phyloP scores from a whole-genome alignment of 345 rosid genomes.

The Aethionema arabicum region DNA sequence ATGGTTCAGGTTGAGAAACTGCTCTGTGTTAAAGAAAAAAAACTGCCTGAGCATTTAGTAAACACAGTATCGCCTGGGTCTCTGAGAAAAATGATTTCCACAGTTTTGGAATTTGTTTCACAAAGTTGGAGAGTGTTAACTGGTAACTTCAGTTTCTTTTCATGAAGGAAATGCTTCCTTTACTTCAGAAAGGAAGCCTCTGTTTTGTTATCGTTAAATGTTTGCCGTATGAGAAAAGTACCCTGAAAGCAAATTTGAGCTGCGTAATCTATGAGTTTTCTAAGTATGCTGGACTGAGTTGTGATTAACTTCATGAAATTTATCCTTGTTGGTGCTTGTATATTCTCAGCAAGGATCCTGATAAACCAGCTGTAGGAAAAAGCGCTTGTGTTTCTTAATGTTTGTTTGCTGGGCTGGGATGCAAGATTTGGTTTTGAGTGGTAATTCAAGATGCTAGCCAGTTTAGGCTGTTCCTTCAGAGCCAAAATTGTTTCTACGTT shows the following conservation, averaged over 20 bases:
- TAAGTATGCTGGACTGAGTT: constrained; percentile 22
- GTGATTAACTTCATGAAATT: constrained; percentile 18
- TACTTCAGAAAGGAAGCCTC: constrained; percentile 20
- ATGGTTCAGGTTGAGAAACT: constrained; percentile 50
- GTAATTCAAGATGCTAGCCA: constrained; percentile 13
- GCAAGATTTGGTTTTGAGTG: constrained; percentile 6
- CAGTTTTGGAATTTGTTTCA: constrained; percentile 37
- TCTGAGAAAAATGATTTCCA: constrained; percentile 22
- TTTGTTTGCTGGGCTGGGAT: constrained; percentile 24
- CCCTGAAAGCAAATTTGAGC: constrained; percentile 11
- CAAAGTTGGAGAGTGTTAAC: constrained; percentile 28
- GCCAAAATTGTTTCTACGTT: constrained; percentile 1
- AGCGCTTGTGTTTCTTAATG: constrained; percentile 14
- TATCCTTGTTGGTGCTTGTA: constrained; percentile 21
- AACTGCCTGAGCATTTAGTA: constrained; percentile 36
- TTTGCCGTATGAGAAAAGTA: constrained; percentile 6
- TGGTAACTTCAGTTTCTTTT: constrained; percentile 26
- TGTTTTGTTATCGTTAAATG: constrained; percentile 15
- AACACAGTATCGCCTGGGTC: constrained; percentile 35
- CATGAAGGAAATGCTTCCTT: constrained; percentile 3
- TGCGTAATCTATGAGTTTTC: constrained; percentile 17
- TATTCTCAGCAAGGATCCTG: constrained; percentile 22
- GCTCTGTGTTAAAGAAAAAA: constrained; percentile 36
- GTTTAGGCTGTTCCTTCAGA: constrained; percentile 25
- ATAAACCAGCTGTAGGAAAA: constrained; percentile 23